phyloP scores from a whole-genome alignment of 2,329 filamentous ascomycete species.

The Coccinonectria pachysandricola region DNA sequence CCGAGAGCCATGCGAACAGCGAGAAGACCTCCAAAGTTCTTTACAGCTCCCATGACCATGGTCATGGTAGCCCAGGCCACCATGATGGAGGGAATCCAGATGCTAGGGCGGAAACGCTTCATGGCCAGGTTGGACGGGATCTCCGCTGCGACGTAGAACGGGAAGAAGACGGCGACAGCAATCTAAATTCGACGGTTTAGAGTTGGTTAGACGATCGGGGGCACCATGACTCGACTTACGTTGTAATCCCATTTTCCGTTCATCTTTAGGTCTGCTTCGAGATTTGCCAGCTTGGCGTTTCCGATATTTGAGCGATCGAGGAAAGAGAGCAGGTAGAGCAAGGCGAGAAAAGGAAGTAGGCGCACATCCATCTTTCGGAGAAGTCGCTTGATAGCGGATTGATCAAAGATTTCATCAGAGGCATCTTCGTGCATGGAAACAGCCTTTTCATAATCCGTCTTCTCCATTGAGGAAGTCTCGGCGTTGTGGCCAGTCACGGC shows the following conservation, averaged over 20 bases:
- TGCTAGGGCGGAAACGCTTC: slow-evolving; percentile 39
- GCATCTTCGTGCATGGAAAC: slow-evolving; percentile 16
- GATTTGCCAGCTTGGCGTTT: slow-evolving; percentile 49
- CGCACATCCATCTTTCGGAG: slow-evolving; percentile 43
- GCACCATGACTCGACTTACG: slow-evolving; percentile 10
- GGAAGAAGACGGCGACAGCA: slow-evolving; percentile 41
- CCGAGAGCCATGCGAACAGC: slow-evolving; percentile 36
- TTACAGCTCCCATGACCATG: slow-evolving; percentile 42
- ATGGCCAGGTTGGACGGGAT: slow-evolving; percentile 48
- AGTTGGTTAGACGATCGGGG: not conserved
- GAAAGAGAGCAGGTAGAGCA: slow-evolving; percentile 49
- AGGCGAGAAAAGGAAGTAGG: slow-evolving; percentile 48
- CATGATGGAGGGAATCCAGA: slow-evolving; percentile 46
- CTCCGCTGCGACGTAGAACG: slow-evolving; percentile 42
- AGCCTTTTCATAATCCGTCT: slow-evolving; percentile 18
- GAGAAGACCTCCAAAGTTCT: slow-evolving; percentile 39
- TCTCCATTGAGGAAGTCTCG: slow-evolving; percentile 16
- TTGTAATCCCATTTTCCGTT: slow-evolving; percentile 25
- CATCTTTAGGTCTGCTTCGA: slow-evolving; percentile 27
- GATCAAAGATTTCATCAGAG: slow-evolving; percentile 19
- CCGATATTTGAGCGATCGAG: slow-evolving; percentile 33
- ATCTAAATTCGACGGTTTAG: slow-evolving; percentile 17
- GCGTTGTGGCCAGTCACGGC: too few relatives aligned
- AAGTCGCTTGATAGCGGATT: slow-evolving; percentile 35
- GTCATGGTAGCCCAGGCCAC: slow-evolving; percentile 37